phyloP scores from a whole-genome alignment of 2,329 filamentous ascomycete species.

The Neonectria punicea region DNA sequence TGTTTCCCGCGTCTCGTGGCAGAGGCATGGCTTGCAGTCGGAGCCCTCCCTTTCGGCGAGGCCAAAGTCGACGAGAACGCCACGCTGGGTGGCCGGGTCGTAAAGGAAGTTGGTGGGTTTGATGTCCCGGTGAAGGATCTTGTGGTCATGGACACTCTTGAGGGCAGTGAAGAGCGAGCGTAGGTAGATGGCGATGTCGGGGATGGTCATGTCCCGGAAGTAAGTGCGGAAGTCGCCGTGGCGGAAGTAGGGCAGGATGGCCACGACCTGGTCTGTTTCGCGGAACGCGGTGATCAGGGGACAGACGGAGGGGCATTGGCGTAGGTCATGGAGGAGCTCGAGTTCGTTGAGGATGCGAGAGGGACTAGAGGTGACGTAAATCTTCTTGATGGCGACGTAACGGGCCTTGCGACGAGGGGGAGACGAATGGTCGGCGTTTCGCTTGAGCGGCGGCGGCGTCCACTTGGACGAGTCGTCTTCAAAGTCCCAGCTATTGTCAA shows the following conservation, averaged over 20 bases:
- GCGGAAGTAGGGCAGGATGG: conserved; percentile 93
- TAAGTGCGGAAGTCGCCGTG: conserved; percentile 96
- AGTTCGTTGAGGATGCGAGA: conserved; percentile 95
- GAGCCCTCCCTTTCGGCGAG: conserved; percentile 86
- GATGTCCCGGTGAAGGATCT: conserved; percentile 93
- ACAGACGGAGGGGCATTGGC: conserved; percentile 85
- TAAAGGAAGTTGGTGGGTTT: conserved; percentile 99
- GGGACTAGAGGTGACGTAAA: conserved; percentile 97
- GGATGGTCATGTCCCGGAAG: conserved; percentile 87
- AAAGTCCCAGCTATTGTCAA: conserved; percentile 88
- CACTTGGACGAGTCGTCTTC: conserved; percentile 74
- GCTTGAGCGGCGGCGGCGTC: conserved; percentile 73
- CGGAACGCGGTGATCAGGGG: conserved; percentile 98
- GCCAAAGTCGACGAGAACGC: conserved; percentile 99
- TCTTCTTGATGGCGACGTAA: conserved; percentile 98
- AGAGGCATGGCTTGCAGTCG: conserved; percentile 84
- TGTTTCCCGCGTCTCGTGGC: conserved; percentile 71
- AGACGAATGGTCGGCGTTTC: conserved; percentile 51
- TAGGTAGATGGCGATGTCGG: conserved; percentile 91
- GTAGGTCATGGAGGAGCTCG: conserved; percentile 88
- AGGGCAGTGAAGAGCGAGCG: conserved; percentile 88
- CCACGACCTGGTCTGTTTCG: conserved; percentile 92
- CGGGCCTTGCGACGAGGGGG: conserved; percentile 59
- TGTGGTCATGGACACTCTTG: conserved; percentile 81
- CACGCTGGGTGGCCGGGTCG: conserved; percentile 80